Percentiles rank a stretch among this genome's conserved stretches.
These are phyloP conservation scores for Globisporangium sylvaticum DNA, from an alignment of 352 stramenopile genomes.

Conservation along the genomic window DNA sequence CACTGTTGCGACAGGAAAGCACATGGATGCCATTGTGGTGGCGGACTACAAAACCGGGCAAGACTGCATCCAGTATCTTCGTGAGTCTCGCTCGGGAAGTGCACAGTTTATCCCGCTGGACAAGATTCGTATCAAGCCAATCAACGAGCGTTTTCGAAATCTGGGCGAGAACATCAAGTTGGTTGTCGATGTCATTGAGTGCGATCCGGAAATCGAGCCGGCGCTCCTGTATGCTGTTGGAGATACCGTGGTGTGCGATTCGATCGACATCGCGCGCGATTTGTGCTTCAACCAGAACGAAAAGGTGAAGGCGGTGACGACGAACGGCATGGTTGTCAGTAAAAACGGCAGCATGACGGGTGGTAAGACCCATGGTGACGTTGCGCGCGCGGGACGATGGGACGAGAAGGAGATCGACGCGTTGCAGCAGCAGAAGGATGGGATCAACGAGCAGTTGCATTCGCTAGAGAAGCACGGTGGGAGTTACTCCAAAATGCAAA, in stretches of 20 bases:
- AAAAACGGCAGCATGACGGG: constrained; percentile 99
- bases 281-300: constrained; percentile 81
- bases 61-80: constrained; percentile 92
- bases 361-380: constrained; percentile 86
- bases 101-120: constrained; percentile 97
- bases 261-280: constrained; percentile 91
- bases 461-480: constrained; percentile 63
- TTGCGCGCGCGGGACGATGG: constrained; percentile 85
- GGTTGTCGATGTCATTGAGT: constrained; percentile 94
- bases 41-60: constrained; percentile 74
- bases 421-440: constrained; percentile 82
- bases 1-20: constrained; percentile 95
- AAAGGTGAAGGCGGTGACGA: constrained; percentile 88
- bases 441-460: constrained; percentile 67
- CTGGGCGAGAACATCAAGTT: constrained; percentile 92
- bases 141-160: constrained; percentile 93
- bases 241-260: constrained; percentile 95
- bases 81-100: constrained; percentile 92
- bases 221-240: constrained; percentile 95
- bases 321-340: constrained; percentile 95
- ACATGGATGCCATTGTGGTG: constrained; percentile 94
- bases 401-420: constrained; percentile 90
- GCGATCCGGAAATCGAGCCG: constrained; percentile 88
- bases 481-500: constrained; percentile 63
- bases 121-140: constrained; percentile 86